A percentile compares a stretch with the other conserved stretches of the same genome.
These are phyloP conservation scores for Camellia granthamiana DNA, from an alignment of 148 eudicot species.

Conservation along the genomic window DNA sequence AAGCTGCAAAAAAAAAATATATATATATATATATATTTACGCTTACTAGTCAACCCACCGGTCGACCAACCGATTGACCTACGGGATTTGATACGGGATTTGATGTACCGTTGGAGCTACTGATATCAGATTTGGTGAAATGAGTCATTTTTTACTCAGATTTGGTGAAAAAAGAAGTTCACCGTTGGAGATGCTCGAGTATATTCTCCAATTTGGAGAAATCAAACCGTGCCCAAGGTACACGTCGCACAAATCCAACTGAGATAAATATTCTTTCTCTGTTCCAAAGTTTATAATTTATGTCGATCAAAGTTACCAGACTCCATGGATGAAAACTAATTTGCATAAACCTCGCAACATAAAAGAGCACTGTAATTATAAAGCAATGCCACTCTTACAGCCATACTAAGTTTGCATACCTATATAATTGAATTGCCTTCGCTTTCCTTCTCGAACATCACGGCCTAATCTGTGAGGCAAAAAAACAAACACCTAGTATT, in stretches of 20 bases:
- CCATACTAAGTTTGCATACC: slow-evolving; percentile 35
- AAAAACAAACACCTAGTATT: slow-evolving; percentile 35
- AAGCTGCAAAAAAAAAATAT: no score
- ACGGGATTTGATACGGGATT: no score
- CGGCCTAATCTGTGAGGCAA: slow-evolving; percentile 71
- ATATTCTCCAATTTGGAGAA: not conserved
- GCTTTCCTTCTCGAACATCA: slow-evolving; percentile 91
- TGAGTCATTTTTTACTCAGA: no score
- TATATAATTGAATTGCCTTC: slow-evolving; percentile 83
- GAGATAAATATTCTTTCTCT: not conserved
- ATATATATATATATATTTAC: no score
- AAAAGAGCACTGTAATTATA: not conserved
- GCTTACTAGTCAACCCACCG: no score
- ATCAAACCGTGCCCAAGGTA: no score
- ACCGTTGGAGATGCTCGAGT: no score
- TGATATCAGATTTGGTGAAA: no score
- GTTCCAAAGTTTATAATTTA: not conserved
- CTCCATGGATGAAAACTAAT: slow-evolving; percentile 9
- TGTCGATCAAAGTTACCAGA: not conserved
- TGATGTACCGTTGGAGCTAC: no score
- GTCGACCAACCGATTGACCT: no score
- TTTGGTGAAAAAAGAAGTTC: no score
- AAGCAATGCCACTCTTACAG: not conserved
- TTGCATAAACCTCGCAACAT: not conserved
- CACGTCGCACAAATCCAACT: no score